Base-by-base conservation (phyloP, 306 rosid species). In the Psophocarpus tetragonolobus region DNA sequence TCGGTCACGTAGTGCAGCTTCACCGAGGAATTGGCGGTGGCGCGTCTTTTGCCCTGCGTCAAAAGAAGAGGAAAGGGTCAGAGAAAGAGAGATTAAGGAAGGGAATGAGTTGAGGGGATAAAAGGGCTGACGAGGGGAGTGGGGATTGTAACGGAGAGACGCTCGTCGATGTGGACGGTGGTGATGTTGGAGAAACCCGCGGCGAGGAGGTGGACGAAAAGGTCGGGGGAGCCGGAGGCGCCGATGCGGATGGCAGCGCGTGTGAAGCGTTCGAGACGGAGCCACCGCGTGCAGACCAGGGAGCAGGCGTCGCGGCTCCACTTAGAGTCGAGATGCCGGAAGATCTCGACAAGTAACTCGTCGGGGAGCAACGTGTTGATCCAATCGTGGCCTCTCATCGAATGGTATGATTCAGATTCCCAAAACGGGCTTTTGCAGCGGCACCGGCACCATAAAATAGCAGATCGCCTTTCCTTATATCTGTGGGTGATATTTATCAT, bases 221-320 rank as follows among this genome's bases (percentile, higher is more conserved):
- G 76, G 82, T 92, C 96, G 0, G 97, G 97, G 63, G 84, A 84
- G 3, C 89, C 96, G 63, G 98, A 80, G 38, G 99, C 93, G 57
- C 96, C 88, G 87, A 95, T 83, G 1, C 94, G 91, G 53, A 95
- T 89, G 23, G 96, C 74, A 67, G 88, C 30, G 23, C 97, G 96
- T 48, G 91, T 75, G 80, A 87, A 85, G 0, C 99, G 97, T 67
- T 95, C 97, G 20, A 95, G 96, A 15, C 84, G 78, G 75, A 86
- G 93, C 99, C 99, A 95, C 0, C 97, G 97, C 78, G 57, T 67
- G 87, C 98, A 95, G 77, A 93, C 97, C 68, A 95, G 94, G 7
- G 99, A 95, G 78, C 92, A 88, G 11, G 99, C 82, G 69, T 91
- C 97, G 81, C 87, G 92, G 85, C 84, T 82, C 14, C 85, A 79